Evolutionary conservation across 176 grass and related monocot species (phyloP), one percentile per base, ranked within the genome.

Genomic region (Rhynchospora pubera): DNA sequence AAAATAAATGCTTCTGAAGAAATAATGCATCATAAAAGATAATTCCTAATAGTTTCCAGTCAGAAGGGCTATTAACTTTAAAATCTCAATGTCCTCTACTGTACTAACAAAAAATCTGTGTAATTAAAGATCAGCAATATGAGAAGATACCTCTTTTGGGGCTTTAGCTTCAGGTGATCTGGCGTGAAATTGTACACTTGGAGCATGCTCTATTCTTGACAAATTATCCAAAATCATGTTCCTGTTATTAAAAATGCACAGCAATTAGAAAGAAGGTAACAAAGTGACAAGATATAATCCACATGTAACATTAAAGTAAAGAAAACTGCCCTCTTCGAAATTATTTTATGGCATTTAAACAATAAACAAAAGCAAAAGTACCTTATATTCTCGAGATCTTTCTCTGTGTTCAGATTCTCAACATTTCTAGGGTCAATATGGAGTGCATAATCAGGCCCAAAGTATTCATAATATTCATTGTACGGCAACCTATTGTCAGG

Each of bases 391-490:
- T 97, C 89, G 62, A 97, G 79, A 69, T 91, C 86, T 78, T 92
- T 91, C 39, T 84, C 30, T 32, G 89, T 84, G 86, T 97, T 94
- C 57, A 83, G 84, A 53, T 97, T 94, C 55, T 89, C 84, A 45
- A 97, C 88, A 74, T 19, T 90, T 87, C 56, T 91, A 42, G 94
- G 89, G 69, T 90, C 78, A 81, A 97, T 90, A 82, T 97, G 94
- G 80, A 97, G 89, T 42, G 79, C 90, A 84, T 94, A 94, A 71
- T 92, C 88, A 76, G 94, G 94, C 19, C 89, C 91, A 66, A 94
- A 97, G 83, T 97, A 97, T 77, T 97, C 94, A 65, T 89, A 94
- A 58, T 97, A 97, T 85, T 97, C 91, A 84, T 94, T 93, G 79
- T 94, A 91, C 6, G 94, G 94, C 79, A 97, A 90, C 62, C 91